Evolutionary conservation across 2,329 filamentous ascomycete species (phyloP).

Genomic region (Metarhizium guizhouense): DNA sequence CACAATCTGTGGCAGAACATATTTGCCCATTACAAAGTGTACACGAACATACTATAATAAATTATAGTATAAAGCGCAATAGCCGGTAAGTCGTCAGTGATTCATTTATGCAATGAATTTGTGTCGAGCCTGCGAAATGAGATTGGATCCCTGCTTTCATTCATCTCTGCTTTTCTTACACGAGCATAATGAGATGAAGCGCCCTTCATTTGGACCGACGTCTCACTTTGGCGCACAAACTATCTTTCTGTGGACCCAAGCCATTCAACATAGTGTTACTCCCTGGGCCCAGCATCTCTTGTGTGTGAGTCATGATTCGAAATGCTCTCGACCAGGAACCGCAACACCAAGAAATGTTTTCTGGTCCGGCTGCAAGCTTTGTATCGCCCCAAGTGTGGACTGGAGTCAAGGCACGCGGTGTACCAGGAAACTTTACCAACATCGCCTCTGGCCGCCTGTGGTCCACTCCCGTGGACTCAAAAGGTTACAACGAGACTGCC

Average conservation of each 20-base stretch:
- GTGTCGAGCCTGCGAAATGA: background rate
- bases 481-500: constrained; percentile 1
- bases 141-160: background rate
- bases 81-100: background rate
- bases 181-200: background rate
- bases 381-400: background rate
- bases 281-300: background rate
- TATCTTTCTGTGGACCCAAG: background rate
- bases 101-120: background rate
- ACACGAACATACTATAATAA: background rate
- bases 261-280: background rate
- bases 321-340: background rate
- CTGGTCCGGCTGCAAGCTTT: background rate
- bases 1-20: too few relatives aligned
- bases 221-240: background rate
- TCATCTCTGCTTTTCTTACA: background rate
- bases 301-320: background rate
- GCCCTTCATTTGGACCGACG: background rate
- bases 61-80: too few relatives aligned
- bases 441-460: background rate
- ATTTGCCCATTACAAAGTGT: background rate
- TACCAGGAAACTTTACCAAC: background rate
- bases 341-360: background rate
- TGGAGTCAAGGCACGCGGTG: background rate
- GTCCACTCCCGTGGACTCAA: background rate